Percentiles rank a stretch among this genome's conserved stretches.
Conservation (phyloP, 1,284 basidiomycete genomes). For the Ceratobasidium sp. region DNA sequence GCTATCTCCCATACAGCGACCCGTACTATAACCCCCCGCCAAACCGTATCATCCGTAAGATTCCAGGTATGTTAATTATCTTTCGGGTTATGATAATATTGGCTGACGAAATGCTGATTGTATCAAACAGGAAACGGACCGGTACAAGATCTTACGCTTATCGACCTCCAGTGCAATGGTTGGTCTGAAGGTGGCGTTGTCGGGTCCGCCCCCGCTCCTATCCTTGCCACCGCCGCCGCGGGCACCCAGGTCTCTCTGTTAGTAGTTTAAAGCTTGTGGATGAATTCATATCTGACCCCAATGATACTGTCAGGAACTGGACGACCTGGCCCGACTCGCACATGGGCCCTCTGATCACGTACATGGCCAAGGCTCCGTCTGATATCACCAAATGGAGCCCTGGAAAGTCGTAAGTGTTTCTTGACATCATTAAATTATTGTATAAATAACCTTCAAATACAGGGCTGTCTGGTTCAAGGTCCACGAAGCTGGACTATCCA, state of each 20-base stretch:
- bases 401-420: conserved; percentile 59
- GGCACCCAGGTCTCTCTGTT: conserved; percentile 61
- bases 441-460: not conserved
- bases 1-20: conserved; percentile 48
- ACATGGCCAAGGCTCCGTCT: conserved; percentile 63
- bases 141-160: conserved; percentile 26
- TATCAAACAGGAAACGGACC: conserved; percentile 35
- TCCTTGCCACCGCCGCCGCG: conserved; percentile 64
- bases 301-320: conserved; percentile 58
- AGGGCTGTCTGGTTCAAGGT: conserved; percentile 68
- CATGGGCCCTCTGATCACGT: conserved; percentile 65
- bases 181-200: conserved; percentile 59
- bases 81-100: not conserved
- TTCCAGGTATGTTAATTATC: conserved; percentile 51
- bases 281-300: not conserved
- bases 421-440: not conserved
- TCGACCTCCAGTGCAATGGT: conserved; percentile 43
- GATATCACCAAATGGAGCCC: conserved; percentile 64
- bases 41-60: conserved; percentile 64
- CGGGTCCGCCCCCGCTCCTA: conserved; percentile 64
- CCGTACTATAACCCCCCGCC: conserved; percentile 58
- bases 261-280: not conserved
- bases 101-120: not conserved
- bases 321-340: conserved; percentile 62
- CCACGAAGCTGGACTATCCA: conserved; percentile 62